These are phyloP conservation scores for Talaromyces verruculosus DNA, from an alignment of 2,329 filamentous ascomycete genomes.

Conservation along the genomic window DNA sequence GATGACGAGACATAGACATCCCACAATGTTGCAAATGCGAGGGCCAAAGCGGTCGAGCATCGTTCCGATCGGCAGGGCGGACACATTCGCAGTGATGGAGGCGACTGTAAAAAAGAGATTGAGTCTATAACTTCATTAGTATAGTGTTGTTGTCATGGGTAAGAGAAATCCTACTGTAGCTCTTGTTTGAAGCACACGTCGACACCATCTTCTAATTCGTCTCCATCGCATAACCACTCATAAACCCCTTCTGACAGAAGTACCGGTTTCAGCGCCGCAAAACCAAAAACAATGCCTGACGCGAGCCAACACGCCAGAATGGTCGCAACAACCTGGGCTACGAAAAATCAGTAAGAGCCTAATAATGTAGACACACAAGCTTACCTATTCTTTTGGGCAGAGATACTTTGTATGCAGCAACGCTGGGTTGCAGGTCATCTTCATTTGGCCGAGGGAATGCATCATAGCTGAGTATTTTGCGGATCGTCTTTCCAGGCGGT, in stretches of 20 bases:
- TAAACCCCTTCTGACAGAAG: conserved; percentile 74
- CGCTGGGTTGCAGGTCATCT: conserved; percentile 44
- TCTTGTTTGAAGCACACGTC: conserved; percentile 59
- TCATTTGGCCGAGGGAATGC: conserved; percentile 44
- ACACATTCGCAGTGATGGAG: conserved; percentile 83
- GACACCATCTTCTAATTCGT: conserved; percentile 50
- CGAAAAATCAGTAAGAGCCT: conserved; percentile 17
- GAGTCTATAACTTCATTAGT: conserved; percentile 45
- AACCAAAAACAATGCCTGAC: conserved; percentile 79
- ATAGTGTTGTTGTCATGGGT: not conserved
- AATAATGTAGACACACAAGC: not conserved
- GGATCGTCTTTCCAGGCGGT: conserved; percentile 32
- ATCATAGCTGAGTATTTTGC: conserved; percentile 51
- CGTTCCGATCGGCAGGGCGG: conserved; percentile 77
- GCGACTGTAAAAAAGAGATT: conserved; percentile 93
- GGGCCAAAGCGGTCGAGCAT: conserved; percentile 82
- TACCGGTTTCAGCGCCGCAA: conserved; percentile 79
- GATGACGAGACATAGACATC: conserved; percentile 63
- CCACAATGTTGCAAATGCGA: conserved; percentile 70
- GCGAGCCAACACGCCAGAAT: conserved; percentile 73
- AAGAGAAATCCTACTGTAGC: conserved; percentile 40
- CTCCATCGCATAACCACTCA: conserved; percentile 58
- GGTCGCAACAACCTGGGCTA: conserved; percentile 62
- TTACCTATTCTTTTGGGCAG: conserved; percentile 36
- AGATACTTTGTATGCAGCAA: conserved; percentile 53